Percentiles rank a stretch among this genome's conserved stretches.
Conservation (phyloP, 108 stramenopile species). For the Cyclostephanos tholiformis region DNA sequence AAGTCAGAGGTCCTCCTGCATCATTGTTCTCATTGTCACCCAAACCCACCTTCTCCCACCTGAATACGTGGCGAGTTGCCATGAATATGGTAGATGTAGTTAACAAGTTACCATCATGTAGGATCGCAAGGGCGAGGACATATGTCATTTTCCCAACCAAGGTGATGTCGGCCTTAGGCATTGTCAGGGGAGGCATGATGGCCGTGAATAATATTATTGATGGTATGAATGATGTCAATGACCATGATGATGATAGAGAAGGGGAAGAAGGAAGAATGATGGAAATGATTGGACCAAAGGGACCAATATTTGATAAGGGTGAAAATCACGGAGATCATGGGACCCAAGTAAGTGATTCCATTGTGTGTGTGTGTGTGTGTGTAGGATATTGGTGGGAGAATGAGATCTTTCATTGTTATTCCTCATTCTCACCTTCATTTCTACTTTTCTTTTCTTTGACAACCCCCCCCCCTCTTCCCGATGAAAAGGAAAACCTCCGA, state of each 20-base stretch:
- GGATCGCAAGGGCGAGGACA: slow-evolving; percentile 73
- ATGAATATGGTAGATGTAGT: slow-evolving; percentile 86
- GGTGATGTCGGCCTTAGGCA: slow-evolving; percentile 60
- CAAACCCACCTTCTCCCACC: slow-evolving; percentile 69
- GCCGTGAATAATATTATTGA: too few relatives aligned
- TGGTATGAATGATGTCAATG: too few relatives aligned
- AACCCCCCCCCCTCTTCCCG: too few relatives aligned
- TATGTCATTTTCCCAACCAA: slow-evolving; percentile 66
- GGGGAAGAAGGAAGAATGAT: background rate
- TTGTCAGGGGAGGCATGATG: background rate
- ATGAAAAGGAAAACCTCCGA: slow-evolving; percentile 75
- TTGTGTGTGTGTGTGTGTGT: too few relatives aligned
- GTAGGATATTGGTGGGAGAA: background rate
- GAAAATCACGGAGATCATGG: slow-evolving; percentile 85
- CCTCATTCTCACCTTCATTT: background rate
- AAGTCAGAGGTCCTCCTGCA: background rate
- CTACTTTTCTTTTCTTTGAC: background rate
- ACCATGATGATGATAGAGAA: too few relatives aligned
- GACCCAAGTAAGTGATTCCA: slow-evolving; percentile 62
- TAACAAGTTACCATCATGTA: slow-evolving; percentile 54
- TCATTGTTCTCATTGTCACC: background rate
- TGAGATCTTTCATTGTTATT: too few relatives aligned
- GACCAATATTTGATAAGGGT: slow-evolving; percentile 85
- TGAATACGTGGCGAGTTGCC: slow-evolving; percentile 48
- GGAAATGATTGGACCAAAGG: slow-evolving; percentile 84